phyloP scores from a whole-genome alignment of 73 alveolate genomes.

The Uronychia binucleata region DNA sequence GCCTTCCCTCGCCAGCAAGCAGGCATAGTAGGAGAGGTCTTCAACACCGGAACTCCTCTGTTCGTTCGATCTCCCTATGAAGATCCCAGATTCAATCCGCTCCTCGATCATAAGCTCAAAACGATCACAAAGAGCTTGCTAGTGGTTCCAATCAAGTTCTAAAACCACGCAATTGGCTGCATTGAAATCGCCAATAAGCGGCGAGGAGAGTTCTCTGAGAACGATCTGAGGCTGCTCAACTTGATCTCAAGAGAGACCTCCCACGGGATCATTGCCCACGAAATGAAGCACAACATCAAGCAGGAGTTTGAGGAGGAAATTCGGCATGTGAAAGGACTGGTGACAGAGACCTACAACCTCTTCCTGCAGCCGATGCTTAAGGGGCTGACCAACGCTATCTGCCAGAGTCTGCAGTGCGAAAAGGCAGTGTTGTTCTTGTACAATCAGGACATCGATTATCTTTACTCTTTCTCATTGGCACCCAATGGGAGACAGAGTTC shows the following conservation, averaged over 20 bases:
- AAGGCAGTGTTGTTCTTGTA: conserved; percentile 48
- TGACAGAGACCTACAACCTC: conserved; percentile 26
- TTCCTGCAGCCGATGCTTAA: conserved; percentile 20
- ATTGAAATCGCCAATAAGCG: conserved; percentile 51
- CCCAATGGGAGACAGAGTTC: not conserved
- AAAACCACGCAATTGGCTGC: conserved; percentile 47
- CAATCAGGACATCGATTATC: conserved; percentile 51
- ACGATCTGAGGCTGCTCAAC: conserved; percentile 12
- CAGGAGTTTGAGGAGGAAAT: conserved; percentile 49
- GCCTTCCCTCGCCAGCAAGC: conserved; percentile 13
- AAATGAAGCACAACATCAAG: conserved; percentile 48
- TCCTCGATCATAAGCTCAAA: conserved; percentile 20
- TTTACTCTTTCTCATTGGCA: conserved; percentile 24
- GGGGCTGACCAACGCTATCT: conserved; percentile 5
- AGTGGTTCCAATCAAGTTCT: conserved; percentile 50
- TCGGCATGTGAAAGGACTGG: conserved; percentile 33
- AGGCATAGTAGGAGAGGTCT: conserved; percentile 28
- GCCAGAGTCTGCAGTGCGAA: conserved; percentile 23
- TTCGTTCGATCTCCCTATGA: conserved; percentile 18
- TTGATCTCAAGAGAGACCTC: conserved; percentile 27
- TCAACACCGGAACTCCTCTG: conserved; percentile 35
- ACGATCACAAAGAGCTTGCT: conserved; percentile 36
- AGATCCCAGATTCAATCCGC: conserved; percentile 3
- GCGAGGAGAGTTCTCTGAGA: conserved; percentile 27
- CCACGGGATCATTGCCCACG: conserved; percentile 50